These are phyloP conservation scores for Tulasnella sp. DNA, from an alignment of 768 basidiomycete species.

Conservation along the genomic window DNA sequence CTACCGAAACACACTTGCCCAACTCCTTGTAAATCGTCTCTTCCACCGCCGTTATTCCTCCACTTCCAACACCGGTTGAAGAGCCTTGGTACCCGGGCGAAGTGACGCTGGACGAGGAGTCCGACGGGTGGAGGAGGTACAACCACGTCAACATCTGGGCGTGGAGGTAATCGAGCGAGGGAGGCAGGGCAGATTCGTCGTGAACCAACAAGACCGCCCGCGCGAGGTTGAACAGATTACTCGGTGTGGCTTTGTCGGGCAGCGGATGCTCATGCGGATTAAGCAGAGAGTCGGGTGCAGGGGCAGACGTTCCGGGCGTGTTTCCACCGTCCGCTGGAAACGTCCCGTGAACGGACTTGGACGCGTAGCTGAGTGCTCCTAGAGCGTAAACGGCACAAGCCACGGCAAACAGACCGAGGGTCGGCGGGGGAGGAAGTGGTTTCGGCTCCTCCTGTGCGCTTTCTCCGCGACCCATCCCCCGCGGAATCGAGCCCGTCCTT, in stretches of 20 bases:
- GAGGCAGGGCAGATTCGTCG: conserved; percentile 4
- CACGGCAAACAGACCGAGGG: conserved; percentile 57
- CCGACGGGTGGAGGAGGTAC: conserved; percentile 14
- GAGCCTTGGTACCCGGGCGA: too few species aligned
- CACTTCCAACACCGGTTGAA: conserved; percentile 30
- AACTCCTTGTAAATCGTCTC: conserved; percentile 36
- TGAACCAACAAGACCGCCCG: conserved; percentile 13
- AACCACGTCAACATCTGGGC: conserved; percentile 14
- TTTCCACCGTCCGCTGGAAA: too few species aligned
- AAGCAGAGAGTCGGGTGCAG: too few species aligned
- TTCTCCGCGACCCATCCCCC: too few species aligned
- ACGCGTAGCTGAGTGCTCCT: conserved; percentile 40
- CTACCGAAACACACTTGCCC: conserved; percentile 65
- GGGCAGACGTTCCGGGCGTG: too few species aligned
- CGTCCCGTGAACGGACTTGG: conserved; percentile 5
- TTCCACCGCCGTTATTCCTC: conserved; percentile 3
- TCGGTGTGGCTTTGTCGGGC: too few species aligned
- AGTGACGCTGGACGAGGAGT: conserved; percentile 29
- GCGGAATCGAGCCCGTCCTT: too few species aligned
- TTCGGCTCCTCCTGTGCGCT: too few species aligned
- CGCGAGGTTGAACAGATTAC: too few species aligned
- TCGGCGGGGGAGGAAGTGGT: conserved; percentile 25
- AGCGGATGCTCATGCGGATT: too few species aligned
- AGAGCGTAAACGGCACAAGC: conserved; percentile 58
- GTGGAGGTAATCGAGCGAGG: conserved; percentile 9